A percentile compares a stretch with the other conserved stretches of the same genome.
phyloP scores from a whole-genome alignment of 306 rosid species.

The Quercus berberidifolia region DNA sequence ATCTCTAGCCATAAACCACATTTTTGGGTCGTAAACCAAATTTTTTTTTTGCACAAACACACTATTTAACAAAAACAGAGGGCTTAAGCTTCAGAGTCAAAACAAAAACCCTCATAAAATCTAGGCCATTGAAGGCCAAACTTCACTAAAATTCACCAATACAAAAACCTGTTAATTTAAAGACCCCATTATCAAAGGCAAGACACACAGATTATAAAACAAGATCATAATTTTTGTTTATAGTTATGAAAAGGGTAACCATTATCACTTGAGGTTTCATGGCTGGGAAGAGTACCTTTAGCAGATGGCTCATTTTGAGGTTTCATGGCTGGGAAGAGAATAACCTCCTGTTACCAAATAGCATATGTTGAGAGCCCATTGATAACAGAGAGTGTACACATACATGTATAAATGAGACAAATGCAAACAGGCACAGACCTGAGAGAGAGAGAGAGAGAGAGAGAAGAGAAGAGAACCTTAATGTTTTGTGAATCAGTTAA shows the following conservation, averaged over 20 bases:
- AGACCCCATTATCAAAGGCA: too few species aligned
- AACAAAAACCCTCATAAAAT: too few species aligned
- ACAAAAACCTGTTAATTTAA: too few species aligned
- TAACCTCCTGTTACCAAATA: slow-evolving; percentile 69
- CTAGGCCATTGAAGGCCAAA: too few species aligned
- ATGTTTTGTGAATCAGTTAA: slow-evolving; percentile 86
- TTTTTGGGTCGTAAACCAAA: neutral
- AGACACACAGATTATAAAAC: too few species aligned
- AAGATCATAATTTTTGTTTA: too few species aligned
- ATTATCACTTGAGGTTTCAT: too few species aligned
- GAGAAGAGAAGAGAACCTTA: slow-evolving; percentile 42
- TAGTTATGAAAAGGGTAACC: too few species aligned
- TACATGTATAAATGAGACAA: neutral
- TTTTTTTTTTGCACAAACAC: too few species aligned
- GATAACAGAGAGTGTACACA: neutral
- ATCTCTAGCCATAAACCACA: neutral
- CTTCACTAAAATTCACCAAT: too few species aligned
- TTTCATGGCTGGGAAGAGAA: slow-evolving; percentile 93
- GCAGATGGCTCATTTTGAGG: slow-evolving; percentile 66
- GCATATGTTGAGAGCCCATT: neutral
- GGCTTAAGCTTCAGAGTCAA: too few species aligned
- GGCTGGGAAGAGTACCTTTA: slow-evolving; percentile 22
- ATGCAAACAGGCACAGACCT: neutral
- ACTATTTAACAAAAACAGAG: too few species aligned
- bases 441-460: neutral